These are phyloP conservation scores for Ascochyta rabiei DNA, from an alignment of 2,329 filamentous ascomycete genomes.

Conservation along the genomic window DNA sequence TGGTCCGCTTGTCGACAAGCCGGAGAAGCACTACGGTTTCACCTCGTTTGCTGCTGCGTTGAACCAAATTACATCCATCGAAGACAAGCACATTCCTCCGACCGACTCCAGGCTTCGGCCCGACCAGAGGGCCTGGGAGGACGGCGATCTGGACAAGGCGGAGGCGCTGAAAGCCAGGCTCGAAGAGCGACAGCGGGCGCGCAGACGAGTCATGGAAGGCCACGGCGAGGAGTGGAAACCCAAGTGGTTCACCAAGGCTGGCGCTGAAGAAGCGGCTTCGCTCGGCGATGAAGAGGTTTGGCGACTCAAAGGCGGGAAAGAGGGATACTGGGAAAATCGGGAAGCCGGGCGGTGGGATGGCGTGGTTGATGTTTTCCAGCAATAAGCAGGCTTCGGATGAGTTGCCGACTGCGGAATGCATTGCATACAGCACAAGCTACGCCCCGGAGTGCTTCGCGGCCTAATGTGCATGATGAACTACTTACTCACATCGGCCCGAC, in stretches of 20 bases:
- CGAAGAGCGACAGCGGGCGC: conserved; percentile 81
- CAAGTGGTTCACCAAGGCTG: conserved; percentile 80
- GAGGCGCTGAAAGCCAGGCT: conserved; percentile 82
- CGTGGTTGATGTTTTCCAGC: conserved; percentile 61
- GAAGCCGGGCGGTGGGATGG: conserved; percentile 69
- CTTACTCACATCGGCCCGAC: too few species aligned
- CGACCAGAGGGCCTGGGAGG: conserved; percentile 85
- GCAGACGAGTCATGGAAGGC: conserved; percentile 77
- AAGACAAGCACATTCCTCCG: conserved; percentile 73
- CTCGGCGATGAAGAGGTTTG: conserved; percentile 55
- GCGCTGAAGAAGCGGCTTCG: conserved; percentile 35
- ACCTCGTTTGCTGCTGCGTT: conserved; percentile 84
- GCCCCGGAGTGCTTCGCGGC: too few species aligned
- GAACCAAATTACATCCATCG: conserved; percentile 85
- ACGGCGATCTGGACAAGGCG: conserved; percentile 80
- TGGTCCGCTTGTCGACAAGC: conserved; percentile 78
- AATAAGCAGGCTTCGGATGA: neutral
- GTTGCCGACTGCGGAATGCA: too few species aligned
- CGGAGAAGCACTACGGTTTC: conserved; percentile 82
- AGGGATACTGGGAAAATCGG: conserved; percentile 93
- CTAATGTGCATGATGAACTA: too few species aligned
- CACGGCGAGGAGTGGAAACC: conserved; percentile 74
- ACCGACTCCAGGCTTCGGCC: conserved; percentile 86
- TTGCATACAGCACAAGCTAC: too few species aligned
- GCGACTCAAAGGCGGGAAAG: conserved; percentile 76